Percentiles rank a stretch among this genome's conserved stretches.
These are phyloP conservation scores for Clavispora asparagi DNA, from an alignment of 805 yeast species.

Conservation along the genomic window DNA sequence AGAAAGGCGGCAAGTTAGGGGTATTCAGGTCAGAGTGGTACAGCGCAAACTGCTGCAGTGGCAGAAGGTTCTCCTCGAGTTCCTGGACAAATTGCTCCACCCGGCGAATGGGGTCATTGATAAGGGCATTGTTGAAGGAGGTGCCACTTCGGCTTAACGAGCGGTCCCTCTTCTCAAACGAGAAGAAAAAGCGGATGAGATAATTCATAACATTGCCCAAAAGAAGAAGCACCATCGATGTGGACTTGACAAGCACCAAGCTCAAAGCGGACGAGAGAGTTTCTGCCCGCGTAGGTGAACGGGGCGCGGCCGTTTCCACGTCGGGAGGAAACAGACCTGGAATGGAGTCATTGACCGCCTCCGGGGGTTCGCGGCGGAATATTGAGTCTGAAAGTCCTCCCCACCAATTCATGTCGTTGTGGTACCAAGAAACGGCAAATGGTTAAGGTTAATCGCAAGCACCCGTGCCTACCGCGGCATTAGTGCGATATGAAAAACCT, in stretches of 20 bases:
- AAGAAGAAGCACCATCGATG: not conserved
- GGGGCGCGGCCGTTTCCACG: not conserved
- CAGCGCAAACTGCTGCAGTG: conserved; percentile 15
- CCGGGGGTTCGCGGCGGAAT: not conserved
- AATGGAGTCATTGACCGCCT: not conserved
- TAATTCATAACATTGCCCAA: not conserved
- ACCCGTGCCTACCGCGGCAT: not conserved
- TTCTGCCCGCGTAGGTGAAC: not conserved
- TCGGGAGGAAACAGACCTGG: conserved; percentile 7
- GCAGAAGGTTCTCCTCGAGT: conserved; percentile 43
- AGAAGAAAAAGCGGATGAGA: not conserved
- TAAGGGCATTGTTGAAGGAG: conserved; percentile 9
- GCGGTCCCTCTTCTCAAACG: not conserved
- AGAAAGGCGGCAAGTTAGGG: conserved; percentile 40
- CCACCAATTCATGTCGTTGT: not conserved
- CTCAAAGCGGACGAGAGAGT: not conserved
- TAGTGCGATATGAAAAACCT: not conserved
- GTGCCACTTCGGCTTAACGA: not conserved
- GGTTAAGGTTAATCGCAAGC: not conserved
- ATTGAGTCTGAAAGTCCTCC: not conserved
- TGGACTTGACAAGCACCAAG: not conserved
- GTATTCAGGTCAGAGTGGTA: conserved; percentile 6
- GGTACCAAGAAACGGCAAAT: not conserved
- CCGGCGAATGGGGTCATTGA: conserved; percentile 47
- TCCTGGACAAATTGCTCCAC: conserved; percentile 48